Percentiles rank a stretch among this genome's conserved stretches.
Conservation (phyloP, 495 filamentous ascomycete genomes). For the Neurospora cerealis region DNA sequence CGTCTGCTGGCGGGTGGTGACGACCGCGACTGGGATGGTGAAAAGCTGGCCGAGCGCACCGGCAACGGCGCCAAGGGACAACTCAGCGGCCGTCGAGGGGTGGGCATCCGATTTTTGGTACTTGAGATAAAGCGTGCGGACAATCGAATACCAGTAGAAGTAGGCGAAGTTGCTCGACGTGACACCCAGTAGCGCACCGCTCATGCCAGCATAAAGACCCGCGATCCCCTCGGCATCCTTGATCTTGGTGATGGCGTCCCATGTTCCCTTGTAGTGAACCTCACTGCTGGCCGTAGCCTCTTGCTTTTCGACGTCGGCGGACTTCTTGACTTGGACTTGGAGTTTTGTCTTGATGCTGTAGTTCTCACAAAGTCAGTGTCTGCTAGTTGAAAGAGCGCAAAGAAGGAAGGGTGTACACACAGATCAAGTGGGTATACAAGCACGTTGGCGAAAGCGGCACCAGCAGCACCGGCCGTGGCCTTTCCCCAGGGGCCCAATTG, state of each 20-base stretch:
- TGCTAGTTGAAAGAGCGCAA: neutral
- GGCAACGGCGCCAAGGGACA: slow-evolving; percentile 77
- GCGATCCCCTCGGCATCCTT: slow-evolving; percentile 65
- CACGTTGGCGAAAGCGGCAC: slow-evolving; percentile 90
- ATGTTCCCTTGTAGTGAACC: slow-evolving; percentile 71
- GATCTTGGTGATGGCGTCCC: slow-evolving; percentile 85
- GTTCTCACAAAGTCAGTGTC: neutral
- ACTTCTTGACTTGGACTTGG: slow-evolving; percentile 84
- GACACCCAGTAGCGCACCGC: slow-evolving; percentile 78
- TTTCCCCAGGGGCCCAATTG: slow-evolving; percentile 85
- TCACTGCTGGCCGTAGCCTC: slow-evolving; percentile 29
- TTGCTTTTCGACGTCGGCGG: slow-evolving; percentile 21
- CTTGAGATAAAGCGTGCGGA: slow-evolving; percentile 71
- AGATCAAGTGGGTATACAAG: slow-evolving; percentile 95
- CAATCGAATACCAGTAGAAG: slow-evolving; percentile 97
- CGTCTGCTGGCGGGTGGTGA: slow-evolving; percentile 94
- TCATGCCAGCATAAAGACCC: slow-evolving; percentile 85
- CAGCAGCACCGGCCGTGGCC: slow-evolving; percentile 85
- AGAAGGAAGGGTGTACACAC: slow-evolving; percentile 41
- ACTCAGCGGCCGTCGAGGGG: slow-evolving; percentile 77
- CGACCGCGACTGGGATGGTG: slow-evolving; percentile 90
- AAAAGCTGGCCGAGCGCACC: slow-evolving; percentile 91
- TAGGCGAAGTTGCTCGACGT: slow-evolving; percentile 98
- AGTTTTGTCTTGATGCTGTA: slow-evolving; percentile 88
- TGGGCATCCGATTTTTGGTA: slow-evolving; percentile 49